A percentile compares a stretch with the other conserved stretches of the same genome.
Conservation (phyloP, 108 stramenopile species). For the Schizochytrium sp. region DNA sequence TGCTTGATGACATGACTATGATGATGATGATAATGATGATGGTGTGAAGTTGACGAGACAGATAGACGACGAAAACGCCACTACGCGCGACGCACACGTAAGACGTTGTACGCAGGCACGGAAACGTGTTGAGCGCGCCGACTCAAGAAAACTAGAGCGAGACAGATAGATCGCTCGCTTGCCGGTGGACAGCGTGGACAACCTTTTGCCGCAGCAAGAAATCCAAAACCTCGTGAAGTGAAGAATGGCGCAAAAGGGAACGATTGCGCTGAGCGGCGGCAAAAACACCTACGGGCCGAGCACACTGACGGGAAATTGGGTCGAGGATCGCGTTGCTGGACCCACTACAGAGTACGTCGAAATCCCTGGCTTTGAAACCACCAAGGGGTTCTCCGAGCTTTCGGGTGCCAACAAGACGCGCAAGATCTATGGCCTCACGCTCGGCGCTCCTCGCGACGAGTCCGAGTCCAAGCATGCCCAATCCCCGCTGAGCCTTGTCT, state of each 20-base stretch:
- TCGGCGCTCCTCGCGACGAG: neutral
- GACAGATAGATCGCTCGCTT: too few relatives aligned
- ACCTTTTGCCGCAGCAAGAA: too few relatives aligned
- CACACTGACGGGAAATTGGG: slow-evolving; percentile 6
- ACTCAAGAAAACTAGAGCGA: too few relatives aligned
- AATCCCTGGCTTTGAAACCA: neutral
- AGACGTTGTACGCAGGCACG: too few relatives aligned
- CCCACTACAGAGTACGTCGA: neutral
- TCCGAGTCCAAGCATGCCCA: neutral
- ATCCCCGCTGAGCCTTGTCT: neutral
- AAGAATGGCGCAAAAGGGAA: neutral
- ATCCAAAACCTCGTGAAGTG: neutral
- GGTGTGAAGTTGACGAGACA: too few relatives aligned
- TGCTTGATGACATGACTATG: too few relatives aligned
- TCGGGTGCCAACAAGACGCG: neutral
- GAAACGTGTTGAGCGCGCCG: too few relatives aligned
- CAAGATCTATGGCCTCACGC: neutral
- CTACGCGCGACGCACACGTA: too few relatives aligned
- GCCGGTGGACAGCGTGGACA: too few relatives aligned
- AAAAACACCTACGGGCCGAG: neutral
- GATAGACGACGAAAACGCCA: too few relatives aligned
- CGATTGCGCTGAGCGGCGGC: neutral
- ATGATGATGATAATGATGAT: too few relatives aligned
- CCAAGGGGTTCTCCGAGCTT: neutral
- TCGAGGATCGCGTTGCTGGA: neutral